Evolutionary conservation across 768 basidiomycete species (phyloP).

Genomic region (Amanita pseudoporphyria): DNA sequence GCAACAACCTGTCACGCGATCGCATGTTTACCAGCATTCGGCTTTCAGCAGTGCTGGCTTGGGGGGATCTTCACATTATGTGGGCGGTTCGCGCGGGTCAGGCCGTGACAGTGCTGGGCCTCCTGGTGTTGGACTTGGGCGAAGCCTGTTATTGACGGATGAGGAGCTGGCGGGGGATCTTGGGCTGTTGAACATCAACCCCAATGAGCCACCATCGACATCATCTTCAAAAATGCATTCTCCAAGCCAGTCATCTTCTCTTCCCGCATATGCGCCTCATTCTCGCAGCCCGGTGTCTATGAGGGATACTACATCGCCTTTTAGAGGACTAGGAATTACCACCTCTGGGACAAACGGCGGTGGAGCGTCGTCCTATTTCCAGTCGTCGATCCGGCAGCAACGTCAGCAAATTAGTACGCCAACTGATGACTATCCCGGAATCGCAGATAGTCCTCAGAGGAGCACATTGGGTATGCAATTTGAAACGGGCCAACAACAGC

Average conservation of each 20-base stretch:
- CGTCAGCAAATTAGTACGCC: constrained; percentile 11
- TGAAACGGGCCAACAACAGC: constrained; percentile 10
- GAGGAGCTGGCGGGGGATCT: constrained; percentile 75
- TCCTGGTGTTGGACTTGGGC: constrained; percentile 18
- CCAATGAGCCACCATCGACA: constrained; percentile 30
- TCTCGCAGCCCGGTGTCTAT: constrained; percentile 49
- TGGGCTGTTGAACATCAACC: constrained; percentile 47
- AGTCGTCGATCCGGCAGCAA: constrained; percentile 9
- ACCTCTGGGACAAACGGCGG: constrained; percentile 38
- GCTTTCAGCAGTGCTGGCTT: neutral
- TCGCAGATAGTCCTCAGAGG: constrained; percentile 1
- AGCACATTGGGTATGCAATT: constrained; percentile 5
- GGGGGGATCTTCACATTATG: neutral
- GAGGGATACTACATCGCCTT: constrained; percentile 41
- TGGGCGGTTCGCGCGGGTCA: neutral
- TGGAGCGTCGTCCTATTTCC: constrained; percentile 16
- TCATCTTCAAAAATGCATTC: constrained; percentile 41
- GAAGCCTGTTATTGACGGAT: constrained; percentile 59
- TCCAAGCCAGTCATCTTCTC: constrained; percentile 61
- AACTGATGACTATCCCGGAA: constrained; percentile 1
- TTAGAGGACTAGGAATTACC: constrained; percentile 52
- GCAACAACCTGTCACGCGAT: constrained; percentile 12
- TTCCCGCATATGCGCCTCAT: constrained; percentile 66
- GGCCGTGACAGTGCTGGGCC: neutral
- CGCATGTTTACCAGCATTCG: constrained; percentile 9